Evolutionary conservation across 1,284 basidiomycete genomes (phyloP).

Genomic region (Puccinia polysora): DNA sequence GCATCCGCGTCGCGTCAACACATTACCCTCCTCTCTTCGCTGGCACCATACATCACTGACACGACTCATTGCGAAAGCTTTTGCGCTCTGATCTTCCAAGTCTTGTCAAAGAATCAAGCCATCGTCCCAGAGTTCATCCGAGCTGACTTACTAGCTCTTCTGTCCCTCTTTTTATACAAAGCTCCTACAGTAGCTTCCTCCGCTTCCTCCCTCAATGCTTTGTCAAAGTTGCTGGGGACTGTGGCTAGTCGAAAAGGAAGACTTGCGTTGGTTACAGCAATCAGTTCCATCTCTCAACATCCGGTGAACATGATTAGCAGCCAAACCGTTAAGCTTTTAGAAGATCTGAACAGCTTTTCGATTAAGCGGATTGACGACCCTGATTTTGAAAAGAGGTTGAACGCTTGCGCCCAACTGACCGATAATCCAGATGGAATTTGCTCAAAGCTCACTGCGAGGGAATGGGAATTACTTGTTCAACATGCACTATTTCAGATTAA

Average conservation of each 20-base stretch:
- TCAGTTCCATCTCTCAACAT: conserved; percentile 60
- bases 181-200: conserved; percentile 56
- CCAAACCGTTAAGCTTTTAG: conserved; percentile 60
- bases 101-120: conserved; percentile 67
- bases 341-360: conserved; percentile 80
- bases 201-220: conserved; percentile 62
- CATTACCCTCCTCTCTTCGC: conserved; percentile 71
- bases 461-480: conserved; percentile 81
- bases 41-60: conserved; percentile 71
- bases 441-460: conserved; percentile 57
- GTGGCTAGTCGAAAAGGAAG: conserved; percentile 69
- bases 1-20: conserved; percentile 67
- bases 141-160: conserved; percentile 72
- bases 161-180: conserved; percentile 63
- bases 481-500: conserved; percentile 82
- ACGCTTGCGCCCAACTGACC: conserved; percentile 72
- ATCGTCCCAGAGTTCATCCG: conserved; percentile 84
- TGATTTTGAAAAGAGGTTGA: conserved; percentile 81
- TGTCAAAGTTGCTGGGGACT: conserved; percentile 71
- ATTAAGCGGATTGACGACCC: conserved; percentile 78
- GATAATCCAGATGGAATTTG: conserved; percentile 57
- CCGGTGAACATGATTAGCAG: conserved; percentile 58
- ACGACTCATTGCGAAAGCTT: conserved; percentile 70
- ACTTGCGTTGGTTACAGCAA: conserved; percentile 63
- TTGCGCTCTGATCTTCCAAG: conserved; percentile 69